Evolutionary conservation across 2,329 filamentous ascomycete species (phyloP), one percentile per base, ranked within the genome.

Genomic region (Hirsutella thompsonii): DNA sequence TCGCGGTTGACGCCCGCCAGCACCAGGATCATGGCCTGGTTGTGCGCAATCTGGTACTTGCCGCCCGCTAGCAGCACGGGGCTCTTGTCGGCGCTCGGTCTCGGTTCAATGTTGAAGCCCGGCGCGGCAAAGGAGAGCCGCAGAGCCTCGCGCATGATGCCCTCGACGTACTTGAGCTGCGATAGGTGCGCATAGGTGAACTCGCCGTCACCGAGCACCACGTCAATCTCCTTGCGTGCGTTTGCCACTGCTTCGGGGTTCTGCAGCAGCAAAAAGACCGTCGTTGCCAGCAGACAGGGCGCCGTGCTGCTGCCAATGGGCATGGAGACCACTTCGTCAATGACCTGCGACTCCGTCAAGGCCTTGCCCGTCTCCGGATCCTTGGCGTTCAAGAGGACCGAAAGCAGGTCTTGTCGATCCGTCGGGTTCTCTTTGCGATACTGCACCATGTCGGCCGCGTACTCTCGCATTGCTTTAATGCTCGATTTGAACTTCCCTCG

Each of bases 261-360:
- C 55, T 68, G 67, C 2, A 70, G 47, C 2, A 79, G 59, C 39
- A 71, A 66, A 47, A 70, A 68, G 44, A 77, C 67, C 8, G 62
- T 58, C 8, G 58, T 62, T 45, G 57, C 62, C 45, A 71, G 52
- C 50, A 62, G 58, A 44, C 64, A 67, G 2, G 68, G 68, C 3
- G 68, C 64, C 0, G 69, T 72, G 52, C 62, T 67, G 54, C 63
- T 69, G 4, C 71, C 74, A 39, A 78, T 77, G 33, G 81, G 70
- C 64, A 84, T 81, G 2, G 72, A 72, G 40, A 83, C 73, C 48
- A 85, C 76, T 54, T 85, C 80, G 55, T 83, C 76, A 37, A 81
- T 68, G 38, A 83, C 69, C 44, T 74, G 72, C 9, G 71, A 70
- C 4, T 82, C 72, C 4, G 61, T 69, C 47, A 85, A 63, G 2